Evolutionary conservation across 148 eudicot genomes (phyloP), one percentile per base, ranked within the genome.

Genomic region (Fagopyrum tataricum): DNA sequence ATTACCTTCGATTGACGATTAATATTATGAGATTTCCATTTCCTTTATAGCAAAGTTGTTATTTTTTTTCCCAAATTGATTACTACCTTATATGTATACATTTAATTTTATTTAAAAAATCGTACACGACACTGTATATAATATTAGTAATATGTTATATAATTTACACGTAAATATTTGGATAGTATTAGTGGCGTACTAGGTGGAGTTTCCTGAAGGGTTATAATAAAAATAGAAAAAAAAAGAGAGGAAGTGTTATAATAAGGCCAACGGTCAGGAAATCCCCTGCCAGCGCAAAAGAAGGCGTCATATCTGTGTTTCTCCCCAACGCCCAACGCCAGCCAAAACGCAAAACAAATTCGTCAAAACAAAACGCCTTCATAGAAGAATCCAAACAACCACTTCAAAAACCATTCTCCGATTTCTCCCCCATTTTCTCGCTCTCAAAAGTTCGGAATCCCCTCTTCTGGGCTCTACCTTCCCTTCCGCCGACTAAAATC

Each of bases 251-350:
- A 61, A 61, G 4, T 9, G 40, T 61, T 26, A 61, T 26, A 13
- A 61, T 11, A 61, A 61, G 17, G 67, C 67, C 67, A 61, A 61
- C 67, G 67, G 67, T 61, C 67, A 24, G 26, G 67, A 61, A 61
- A 6, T 26, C 17, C 37, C 15, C 17, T 61, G 24, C n/a, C 41
- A 61, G 67, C 64, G 37, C 7, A n/a, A 52, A 56, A 23, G 4
- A 6, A 10, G 26, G 49, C 49, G 49, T 13, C 3, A 46, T 13
- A 3, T 46, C 2, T 46, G 37, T 31, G 3, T 58, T 58, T 23
- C 39, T 58, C 26, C 7, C 4, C 39, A 58, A 58, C 66, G 21
- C 59, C 59, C 7, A 48, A 8, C 52, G 59, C 59, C 59, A 53
- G 23, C 59, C 59, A 53, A 53, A 53, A 53, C 59, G 21, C 24